Evolutionary conservation across 495 filamentous ascomycete species (phyloP).

Genomic region (Penicillium coprophilum): DNA sequence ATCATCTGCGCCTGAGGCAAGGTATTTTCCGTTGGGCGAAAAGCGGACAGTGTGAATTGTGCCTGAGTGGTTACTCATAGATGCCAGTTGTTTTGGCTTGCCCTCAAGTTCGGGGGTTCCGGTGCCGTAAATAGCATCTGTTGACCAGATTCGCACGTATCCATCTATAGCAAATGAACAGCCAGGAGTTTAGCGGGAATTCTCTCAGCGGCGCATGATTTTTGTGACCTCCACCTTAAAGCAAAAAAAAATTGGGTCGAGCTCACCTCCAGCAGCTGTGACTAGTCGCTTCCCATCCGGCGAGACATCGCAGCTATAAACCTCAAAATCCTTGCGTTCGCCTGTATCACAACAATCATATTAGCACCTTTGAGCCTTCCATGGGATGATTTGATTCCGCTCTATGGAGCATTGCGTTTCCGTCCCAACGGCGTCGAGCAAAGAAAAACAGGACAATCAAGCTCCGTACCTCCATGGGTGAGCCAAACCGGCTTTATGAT

Average conservation of each 20-base stretch:
- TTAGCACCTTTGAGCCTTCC: conserved; percentile 1
- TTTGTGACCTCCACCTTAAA: neutral
- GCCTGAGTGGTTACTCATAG: conserved; percentile 96
- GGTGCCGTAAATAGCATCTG: conserved; percentile 83
- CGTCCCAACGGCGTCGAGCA: conserved; percentile 7
- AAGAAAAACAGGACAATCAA: conserved; percentile 18
- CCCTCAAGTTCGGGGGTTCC: conserved; percentile 60
- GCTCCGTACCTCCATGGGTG: conserved; percentile 72
- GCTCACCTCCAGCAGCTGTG: conserved; percentile 86
- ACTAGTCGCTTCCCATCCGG: conserved; percentile 89
- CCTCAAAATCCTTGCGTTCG: conserved; percentile 95
- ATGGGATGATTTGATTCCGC: neutral
- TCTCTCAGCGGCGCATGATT: neutral
- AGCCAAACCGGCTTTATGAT: conserved; percentile 94
- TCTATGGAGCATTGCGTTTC: neutral
- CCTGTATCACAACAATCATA: conserved; percentile 46
- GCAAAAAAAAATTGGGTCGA: neutral
- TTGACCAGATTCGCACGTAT: conserved; percentile 96
- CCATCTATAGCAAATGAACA: conserved; percentile 61
- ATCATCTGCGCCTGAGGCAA: conserved; percentile 96
- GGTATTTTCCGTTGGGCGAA: conserved; percentile 86
- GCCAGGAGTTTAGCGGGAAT: conserved; percentile 16
- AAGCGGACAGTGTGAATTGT: conserved; percentile 97
- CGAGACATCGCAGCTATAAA: conserved; percentile 95
- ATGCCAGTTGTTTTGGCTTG: conserved; percentile 90